These are phyloP conservation scores for Eurotiales sp. DNA, from an alignment of 2,329 filamentous ascomycete genomes.

Conservation along the genomic window DNA sequence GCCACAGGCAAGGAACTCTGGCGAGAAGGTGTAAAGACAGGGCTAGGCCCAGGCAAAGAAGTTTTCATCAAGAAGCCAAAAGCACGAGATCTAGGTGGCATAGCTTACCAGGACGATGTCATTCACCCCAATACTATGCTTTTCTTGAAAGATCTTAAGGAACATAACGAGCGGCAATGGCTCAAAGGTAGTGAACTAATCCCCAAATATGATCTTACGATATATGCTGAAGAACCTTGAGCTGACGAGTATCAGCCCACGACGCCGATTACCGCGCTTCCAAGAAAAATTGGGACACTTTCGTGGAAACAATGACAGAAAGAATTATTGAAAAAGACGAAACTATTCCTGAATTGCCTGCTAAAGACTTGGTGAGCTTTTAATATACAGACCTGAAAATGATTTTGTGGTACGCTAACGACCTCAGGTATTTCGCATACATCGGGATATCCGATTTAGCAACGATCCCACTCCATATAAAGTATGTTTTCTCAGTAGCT, in stretches of 20 bases:
- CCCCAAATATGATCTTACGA: not conserved
- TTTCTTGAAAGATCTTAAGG: slow-evolving; percentile 56
- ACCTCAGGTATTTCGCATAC: slow-evolving; percentile 70
- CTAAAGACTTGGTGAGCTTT: slow-evolving; percentile 69
- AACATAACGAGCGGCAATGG: slow-evolving; percentile 62
- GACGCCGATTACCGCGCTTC: slow-evolving; percentile 75
- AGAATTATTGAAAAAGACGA: slow-evolving; percentile 69
- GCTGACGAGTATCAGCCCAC: slow-evolving; percentile 54
- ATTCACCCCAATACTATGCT: slow-evolving; percentile 63
- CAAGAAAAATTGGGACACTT: slow-evolving; percentile 76
- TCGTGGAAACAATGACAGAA: slow-evolving; percentile 67
- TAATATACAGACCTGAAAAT: not conserved
- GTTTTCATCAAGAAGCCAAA: slow-evolving; percentile 62
- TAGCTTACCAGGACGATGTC: slow-evolving; percentile 53
- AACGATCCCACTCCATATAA: slow-evolving; percentile 87
- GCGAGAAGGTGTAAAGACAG: slow-evolving; percentile 53
- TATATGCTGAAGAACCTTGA: no score
- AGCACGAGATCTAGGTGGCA: slow-evolving; percentile 57
- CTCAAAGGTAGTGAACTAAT: slow-evolving; percentile 50
- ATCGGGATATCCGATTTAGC: slow-evolving; percentile 79
- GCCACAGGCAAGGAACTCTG: slow-evolving; percentile 51
- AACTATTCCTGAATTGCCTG: slow-evolving; percentile 79
- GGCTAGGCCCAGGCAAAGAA: slow-evolving; percentile 56
- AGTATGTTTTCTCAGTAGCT: slow-evolving; percentile 44
- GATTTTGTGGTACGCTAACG: slow-evolving; percentile 8